Evolutionary conservation across 2,329 filamentous ascomycete species (phyloP).

Genomic region (Colletotrichum lupini): DNA sequence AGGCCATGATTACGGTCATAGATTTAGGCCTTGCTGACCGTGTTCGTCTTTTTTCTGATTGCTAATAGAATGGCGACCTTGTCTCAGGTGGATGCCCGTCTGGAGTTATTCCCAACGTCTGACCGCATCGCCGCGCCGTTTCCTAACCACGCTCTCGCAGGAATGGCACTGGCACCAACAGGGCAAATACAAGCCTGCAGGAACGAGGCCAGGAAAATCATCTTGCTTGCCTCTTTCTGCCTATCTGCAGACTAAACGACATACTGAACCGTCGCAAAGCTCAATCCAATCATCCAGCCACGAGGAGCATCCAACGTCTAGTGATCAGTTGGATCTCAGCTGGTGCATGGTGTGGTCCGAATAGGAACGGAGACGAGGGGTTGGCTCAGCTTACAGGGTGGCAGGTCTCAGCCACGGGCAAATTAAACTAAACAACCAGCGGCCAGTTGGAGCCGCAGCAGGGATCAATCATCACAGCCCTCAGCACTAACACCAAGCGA

Average conservation of each 20-base stretch:
- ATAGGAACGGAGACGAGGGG: neutral
- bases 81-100: constrained; percentile 23
- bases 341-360: constrained; percentile 1
- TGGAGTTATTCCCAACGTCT: constrained; percentile 1
- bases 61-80: neutral
- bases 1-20: neutral
- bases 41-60: neutral
- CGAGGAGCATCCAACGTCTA: neutral
- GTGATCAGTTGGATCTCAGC: neutral
- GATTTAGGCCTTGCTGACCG: neutral
- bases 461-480: constrained; percentile 20
- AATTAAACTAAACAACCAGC: neutral
- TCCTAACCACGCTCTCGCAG: neutral
- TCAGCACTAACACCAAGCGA: constrained; percentile 4
- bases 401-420: constrained; percentile 29
- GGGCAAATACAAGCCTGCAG: too few relatives aligned
- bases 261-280: neutral
- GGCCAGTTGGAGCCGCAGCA: constrained; percentile 27
- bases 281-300: neutral
- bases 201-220: neutral
- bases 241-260: neutral
- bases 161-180: neutral
- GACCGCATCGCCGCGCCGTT: constrained; percentile 11
- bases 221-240: neutral
- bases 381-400: constrained; percentile 22